phyloP scores from a whole-genome alignment of 306 rosid species.

The Begonia peltatifolia region DNA sequence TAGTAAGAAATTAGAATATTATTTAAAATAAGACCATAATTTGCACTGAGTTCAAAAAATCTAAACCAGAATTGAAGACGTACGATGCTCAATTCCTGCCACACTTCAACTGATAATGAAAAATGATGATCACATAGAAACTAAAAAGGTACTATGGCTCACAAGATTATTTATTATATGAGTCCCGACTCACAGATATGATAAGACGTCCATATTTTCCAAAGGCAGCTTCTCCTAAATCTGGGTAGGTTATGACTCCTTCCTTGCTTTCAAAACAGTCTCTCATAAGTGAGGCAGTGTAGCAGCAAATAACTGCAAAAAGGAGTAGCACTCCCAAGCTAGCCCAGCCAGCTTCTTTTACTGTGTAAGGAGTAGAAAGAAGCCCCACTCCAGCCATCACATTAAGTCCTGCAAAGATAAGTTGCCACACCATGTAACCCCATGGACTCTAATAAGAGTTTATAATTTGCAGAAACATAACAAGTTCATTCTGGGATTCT shows the following conservation, averaged over 20 bases:
- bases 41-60: too few relatives aligned
- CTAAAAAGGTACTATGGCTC: too few relatives aligned
- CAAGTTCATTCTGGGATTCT: too few relatives aligned
- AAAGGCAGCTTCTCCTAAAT: conserved; percentile 81
- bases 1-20: too few relatives aligned
- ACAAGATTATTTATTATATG: too few relatives aligned
- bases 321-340: conserved; percentile 44
- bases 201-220: conserved; percentile 58
- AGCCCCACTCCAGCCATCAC: conserved; percentile 81
- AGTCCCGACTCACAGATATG: conserved; percentile 41
- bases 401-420: conserved; percentile 43
- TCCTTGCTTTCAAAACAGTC: conserved; percentile 57
- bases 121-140: too few relatives aligned
- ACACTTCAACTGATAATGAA: too few relatives aligned
- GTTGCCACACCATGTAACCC: background rate
- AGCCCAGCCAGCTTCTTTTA: conserved; percentile 74
- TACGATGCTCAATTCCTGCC: too few relatives aligned
- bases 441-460: too few relatives aligned
- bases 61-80: too few relatives aligned
- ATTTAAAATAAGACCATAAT: too few relatives aligned
- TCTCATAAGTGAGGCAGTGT: conserved; percentile 71
- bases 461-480: too few relatives aligned
- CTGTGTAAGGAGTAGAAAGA: conserved; percentile 55
- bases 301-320: conserved; percentile 62
- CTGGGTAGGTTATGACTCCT: conserved; percentile 54